phyloP scores from a whole-genome alignment of 352 stramenopile species.

The Phytophthora hybrid region DNA sequence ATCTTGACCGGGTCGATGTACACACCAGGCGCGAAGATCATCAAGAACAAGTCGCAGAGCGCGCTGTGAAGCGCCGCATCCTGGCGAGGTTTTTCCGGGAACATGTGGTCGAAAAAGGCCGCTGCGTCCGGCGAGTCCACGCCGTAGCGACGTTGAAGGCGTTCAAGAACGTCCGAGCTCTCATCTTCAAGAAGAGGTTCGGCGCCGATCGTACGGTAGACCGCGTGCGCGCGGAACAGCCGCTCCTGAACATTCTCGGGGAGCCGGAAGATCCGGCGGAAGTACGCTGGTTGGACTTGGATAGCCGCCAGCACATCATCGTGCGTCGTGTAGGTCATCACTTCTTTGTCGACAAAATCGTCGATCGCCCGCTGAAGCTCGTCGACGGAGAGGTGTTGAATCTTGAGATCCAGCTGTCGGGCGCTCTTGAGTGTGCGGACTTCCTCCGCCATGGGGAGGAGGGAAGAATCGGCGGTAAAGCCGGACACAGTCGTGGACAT shows the following conservation, averaged over 20 bases:
- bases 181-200: neutral
- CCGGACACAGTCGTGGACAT: neutral
- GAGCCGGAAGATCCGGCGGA: neutral
- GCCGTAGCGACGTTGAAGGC: neutral
- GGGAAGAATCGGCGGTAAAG: neutral
- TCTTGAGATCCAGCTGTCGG: neutral
- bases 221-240: neutral
- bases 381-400: neutral
- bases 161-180: neutral
- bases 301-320: constrained; percentile 1
- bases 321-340: neutral
- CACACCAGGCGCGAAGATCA: constrained; percentile 7
- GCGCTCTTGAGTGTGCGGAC: neutral
- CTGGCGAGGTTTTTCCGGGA: neutral
- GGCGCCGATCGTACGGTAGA: neutral
- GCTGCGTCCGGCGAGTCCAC: neutral
- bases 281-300: constrained; percentile 7
- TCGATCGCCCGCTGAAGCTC: neutral
- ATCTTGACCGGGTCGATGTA: constrained; percentile 27
- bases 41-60: constrained; percentile 13
- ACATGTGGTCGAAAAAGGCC: neutral
- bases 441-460: neutral
- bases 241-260: neutral
- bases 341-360: neutral
- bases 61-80: neutral